These are phyloP conservation scores for Cenchrus fungigraminus DNA, from an alignment of 176 grass and related monocot species.

Conservation along the genomic window DNA sequence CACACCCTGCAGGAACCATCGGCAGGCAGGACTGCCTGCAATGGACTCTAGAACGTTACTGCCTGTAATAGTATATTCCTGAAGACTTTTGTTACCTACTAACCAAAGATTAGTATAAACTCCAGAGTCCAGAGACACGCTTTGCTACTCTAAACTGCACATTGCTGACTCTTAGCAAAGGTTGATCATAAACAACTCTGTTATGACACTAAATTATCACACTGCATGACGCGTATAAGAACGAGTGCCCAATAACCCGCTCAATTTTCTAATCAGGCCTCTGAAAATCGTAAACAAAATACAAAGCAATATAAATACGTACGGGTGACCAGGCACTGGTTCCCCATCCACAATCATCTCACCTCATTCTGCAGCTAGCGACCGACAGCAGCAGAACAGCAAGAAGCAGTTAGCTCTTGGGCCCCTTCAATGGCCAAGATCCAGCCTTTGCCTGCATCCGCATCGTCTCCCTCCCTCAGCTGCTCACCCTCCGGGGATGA, in stretches of 20 bases:
- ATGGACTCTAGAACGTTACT: neutral
- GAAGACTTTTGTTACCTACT: neutral
- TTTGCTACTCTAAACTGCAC: neutral
- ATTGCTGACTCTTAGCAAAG: slow-evolving; percentile 3
- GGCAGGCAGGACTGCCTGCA: neutral
- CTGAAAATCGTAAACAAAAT: neutral
- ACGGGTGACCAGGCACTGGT: neutral
- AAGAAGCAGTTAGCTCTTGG: neutral
- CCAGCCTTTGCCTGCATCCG: neutral
- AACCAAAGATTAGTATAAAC: slow-evolving; percentile 7
- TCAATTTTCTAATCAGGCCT: no score
- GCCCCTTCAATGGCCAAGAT: slow-evolving; percentile 29
- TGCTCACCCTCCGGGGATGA: neutral
- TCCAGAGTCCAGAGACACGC: neutral
- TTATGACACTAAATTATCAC: slow-evolving; percentile 3
- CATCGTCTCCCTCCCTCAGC: neutral
- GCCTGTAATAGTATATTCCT: neutral
- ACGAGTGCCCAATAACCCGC: neutral
- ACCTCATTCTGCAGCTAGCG: neutral
- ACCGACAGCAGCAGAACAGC: neutral
- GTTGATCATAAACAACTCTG: slow-evolving; percentile 30
- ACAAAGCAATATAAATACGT: neutral
- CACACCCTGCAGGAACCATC: neutral
- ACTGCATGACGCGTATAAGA: slow-evolving; percentile 26
- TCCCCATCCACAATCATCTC: neutral